Evolutionary conservation across 345 rosid species (phyloP), one percentile per base, ranked within the genome.

Genomic region (Balakata baccata): DNA sequence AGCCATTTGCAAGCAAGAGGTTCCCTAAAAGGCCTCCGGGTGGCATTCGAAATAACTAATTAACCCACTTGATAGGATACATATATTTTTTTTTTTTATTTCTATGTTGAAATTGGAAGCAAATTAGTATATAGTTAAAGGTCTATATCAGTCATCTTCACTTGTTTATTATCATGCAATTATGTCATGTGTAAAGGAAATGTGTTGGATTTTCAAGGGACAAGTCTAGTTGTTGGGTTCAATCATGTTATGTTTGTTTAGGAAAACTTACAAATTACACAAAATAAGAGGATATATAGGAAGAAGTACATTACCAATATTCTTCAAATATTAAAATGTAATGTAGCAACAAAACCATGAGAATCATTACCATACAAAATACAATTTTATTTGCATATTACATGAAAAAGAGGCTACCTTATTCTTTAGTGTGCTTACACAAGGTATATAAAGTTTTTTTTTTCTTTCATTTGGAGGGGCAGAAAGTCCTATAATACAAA

Each of bases 131-230:
- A 1, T n/a, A n/a, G n/a, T 74, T 74, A 3, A 56, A 50, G 53
- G 74, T 74, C 77, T 49, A 62, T 20, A 25, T 81, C 62, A 68
- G 62, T 81, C 81, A 18, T 58, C 0, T 38, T 73, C 68, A 43
- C 22, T 39, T 61, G 2, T 53, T 1, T 49, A 53, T 22, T 23
- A 64, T 5, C 60, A 59, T 47, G 22, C 38, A 34, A 14, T 52
- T 17, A 52, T 49, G 58, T 67, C 14, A 67, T 14, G 41, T 17
- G 6, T 23, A 25, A 11, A 71, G 49, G 64, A 38, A 69, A 71
- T 68, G 5, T 39, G 12, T 45, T 65, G 8, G 66, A 43, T 69
- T 39, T 54, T 47, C n/a, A 7, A 12, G 63, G 13, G 47, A 54
- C 66, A 73, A 25, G 14, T 29, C 43, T 29, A 39, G 51, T 6